Base-by-base conservation (phyloP, 257 asterid genomes). In the Capsicum chinense region DNA sequence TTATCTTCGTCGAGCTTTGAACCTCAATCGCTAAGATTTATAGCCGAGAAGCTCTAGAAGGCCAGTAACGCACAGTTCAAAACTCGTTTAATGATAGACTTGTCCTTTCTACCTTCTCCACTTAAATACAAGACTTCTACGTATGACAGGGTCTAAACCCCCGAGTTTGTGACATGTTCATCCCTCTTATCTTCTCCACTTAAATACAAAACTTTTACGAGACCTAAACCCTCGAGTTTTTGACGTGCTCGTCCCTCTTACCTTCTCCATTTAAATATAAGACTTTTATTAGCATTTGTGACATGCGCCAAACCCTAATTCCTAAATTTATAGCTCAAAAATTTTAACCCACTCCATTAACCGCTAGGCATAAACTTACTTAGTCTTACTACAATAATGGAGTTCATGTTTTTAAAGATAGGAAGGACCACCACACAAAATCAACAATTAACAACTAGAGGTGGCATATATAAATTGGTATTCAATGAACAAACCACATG, bases 341-440 rank as follows among this genome's bases (percentile, higher is more conserved):
- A 37, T 67, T 67, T 67, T 67, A 11, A 67, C 35, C 3, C 26
- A 6, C 52, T 68, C 15, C 26, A 68, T 68, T 7, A 1, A 68
- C 54, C 0, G 19, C 13, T 35, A 35, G 6, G 0, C 12, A 2
- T 26, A 3, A 26, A 15, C 5, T 67, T 26, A 26, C 33, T 26
- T 26, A 26, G 33, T 3, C 44, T 39, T 13, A 67, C 3, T 37
- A 37, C 21, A 39, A 39, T 12, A 68, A 15, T 68, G 78, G 21
- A 15, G 78, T 7, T 33, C n/a, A 33, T 37, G 78, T 68, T 15
- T 68, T 68, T 7, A 16, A 73, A n/a, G 80, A 70, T 17, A 2
- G 14, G 16, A 5, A 76, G 81, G 81, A 52, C 81, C 81, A 52
- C 81, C n/a, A 76, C n/a, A 10, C 2, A 66, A 74, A 62, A 12